Evolutionary conservation across 2,329 filamentous ascomycete genomes (phyloP).

Genomic region (Lecanicillium sp.): DNA sequence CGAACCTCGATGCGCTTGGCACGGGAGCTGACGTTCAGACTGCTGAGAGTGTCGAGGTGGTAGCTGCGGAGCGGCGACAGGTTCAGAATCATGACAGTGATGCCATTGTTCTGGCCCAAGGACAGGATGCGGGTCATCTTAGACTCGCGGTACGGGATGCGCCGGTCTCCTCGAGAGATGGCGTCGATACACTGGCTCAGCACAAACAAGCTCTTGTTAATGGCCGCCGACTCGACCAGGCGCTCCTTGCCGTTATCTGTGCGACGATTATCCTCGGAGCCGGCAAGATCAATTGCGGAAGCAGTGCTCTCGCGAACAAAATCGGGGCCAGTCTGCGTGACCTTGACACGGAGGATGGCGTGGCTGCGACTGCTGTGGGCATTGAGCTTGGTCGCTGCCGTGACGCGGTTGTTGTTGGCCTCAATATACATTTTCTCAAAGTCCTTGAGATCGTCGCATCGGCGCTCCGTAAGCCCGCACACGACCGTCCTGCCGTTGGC

Average conservation of each 20-base stretch:
- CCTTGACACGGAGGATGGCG: conserved; percentile 83
- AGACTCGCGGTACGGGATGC: conserved; percentile 88
- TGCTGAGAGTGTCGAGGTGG: conserved; percentile 88
- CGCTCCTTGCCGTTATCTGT: conserved; percentile 92
- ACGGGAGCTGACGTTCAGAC: conserved; percentile 87
- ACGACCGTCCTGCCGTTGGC: conserved; percentile 84
- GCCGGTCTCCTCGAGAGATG: conserved; percentile 66
- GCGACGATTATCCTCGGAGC: conserved; percentile 89
- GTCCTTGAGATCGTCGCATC: conserved; percentile 79
- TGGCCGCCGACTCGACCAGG: conserved; percentile 89
- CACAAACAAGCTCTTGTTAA: conserved; percentile 96
- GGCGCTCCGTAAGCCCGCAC: conserved; percentile 75
- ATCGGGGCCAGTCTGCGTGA: conserved; percentile 68
- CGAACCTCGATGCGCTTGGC: conserved; percentile 95
- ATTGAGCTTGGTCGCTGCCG: conserved; percentile 86
- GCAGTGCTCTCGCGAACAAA: conserved; percentile 71
- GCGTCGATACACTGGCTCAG: conserved; percentile 93
- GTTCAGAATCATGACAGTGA: conserved; percentile 96
- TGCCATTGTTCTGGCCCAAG: conserved; percentile 87
- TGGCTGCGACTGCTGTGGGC: conserved; percentile 86
- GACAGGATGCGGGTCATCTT: conserved; percentile 97
- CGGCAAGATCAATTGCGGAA: conserved; percentile 90
- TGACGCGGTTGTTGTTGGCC: conserved; percentile 84
- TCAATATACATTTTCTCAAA: conserved; percentile 88
- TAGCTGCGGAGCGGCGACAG: conserved; percentile 87